Base-by-base conservation (phyloP, 1,284 basidiomycete species). In the Pseudomicrostroma phylloplanum region DNA sequence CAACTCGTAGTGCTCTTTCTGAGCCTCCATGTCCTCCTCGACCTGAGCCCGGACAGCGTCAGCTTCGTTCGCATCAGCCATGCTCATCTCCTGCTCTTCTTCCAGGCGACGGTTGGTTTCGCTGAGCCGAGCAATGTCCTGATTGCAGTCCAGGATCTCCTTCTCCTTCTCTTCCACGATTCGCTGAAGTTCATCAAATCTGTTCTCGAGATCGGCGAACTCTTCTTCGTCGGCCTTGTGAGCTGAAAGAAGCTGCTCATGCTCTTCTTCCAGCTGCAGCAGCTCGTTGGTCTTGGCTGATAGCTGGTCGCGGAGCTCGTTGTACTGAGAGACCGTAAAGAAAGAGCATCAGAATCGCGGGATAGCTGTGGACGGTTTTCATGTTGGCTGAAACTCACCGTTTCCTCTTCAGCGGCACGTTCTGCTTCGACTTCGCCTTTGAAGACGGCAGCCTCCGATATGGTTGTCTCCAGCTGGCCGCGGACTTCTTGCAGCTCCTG, bases 211-310 rank as follows among this genome's bases (percentile, higher is more conserved):
- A 25, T 71, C 69, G 7, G 80, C 79, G 21, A 67, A 60, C 23
- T 70, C 67, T 9, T 77, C 63, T 8, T 74, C 78, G 2, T 77
- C 77, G 54, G 80, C 65, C 79, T 81, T 54, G 51, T 25, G 51
- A 26, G 15, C 15, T 17, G 13, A 13, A 25, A 54, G 51, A 2
- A 70, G 66, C n/a, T 69, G 62, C 40, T 74, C 72, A 55, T 72
- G 66, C 63, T 67, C 66, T 60, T 68, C 63, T 59, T 82, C 79
- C 2, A 81, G 73, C 43, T 78, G 73, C 43, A 54, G 19, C 13
- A 54, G 21, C 25, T 54, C 51, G 13, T 54, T 54, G 15, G 51
- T 15, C 51, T 54, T 54, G 21, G 51, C 51, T 23, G 51, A 21
- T 6, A 54, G 51, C 51, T 54, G 21, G 21, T 54, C 51, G 6